phyloP scores from a whole-genome alignment of 345 rosid species.

The Populus deltoides region DNA sequence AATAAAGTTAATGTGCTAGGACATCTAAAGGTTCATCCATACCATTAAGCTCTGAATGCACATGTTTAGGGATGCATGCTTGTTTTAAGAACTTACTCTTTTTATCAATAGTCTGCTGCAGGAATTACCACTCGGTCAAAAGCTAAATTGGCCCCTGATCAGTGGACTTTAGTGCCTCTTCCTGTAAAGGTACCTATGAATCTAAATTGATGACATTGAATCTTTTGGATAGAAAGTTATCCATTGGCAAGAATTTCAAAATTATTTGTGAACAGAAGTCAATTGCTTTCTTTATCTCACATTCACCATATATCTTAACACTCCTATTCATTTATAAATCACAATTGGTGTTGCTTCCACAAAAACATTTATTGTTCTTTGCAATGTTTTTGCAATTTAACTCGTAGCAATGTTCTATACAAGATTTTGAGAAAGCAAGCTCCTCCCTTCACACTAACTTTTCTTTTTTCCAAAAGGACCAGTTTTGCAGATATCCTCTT shows the following conservation, averaged over 20 bases:
- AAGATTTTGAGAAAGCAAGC: background rate
- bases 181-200: conserved; percentile 63
- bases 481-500: background rate
- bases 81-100: conserved; percentile 14
- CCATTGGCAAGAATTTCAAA: background rate
- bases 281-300: background rate
- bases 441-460: background rate
- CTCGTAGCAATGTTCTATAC: background rate
- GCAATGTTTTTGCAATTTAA: background rate
- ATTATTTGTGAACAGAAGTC: background rate
- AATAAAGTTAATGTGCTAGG: conserved; percentile 76
- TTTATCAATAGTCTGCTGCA: conserved; percentile 44
- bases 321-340: background rate
- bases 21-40: conserved; percentile 54
- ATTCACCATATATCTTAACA: background rate
- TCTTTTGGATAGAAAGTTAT: background rate
- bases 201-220: conserved; percentile 7
- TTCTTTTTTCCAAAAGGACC: background rate
- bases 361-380: background rate
- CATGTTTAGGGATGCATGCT: background rate
- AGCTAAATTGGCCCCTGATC: conserved; percentile 81
- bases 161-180: conserved; percentile 71
- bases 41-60: background rate
- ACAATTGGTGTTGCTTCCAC: background rate
- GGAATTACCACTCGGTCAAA: conserved; percentile 92